Evolutionary conservation across 305 asterid species (phyloP).

Genomic region (Fraxinus greggii): DNA sequence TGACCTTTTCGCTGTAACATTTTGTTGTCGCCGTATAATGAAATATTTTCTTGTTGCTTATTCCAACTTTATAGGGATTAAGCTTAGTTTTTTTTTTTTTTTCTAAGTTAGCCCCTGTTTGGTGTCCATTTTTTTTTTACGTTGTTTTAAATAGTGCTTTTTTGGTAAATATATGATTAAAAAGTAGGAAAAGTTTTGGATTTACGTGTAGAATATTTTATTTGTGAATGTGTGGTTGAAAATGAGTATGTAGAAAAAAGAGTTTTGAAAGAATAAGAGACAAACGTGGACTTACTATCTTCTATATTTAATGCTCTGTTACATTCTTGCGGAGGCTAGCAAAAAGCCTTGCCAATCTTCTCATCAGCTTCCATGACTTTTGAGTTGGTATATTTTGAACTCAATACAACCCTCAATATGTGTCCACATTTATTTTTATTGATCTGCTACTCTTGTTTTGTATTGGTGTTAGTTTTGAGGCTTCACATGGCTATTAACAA

Average conservation of each 20-base stretch:
- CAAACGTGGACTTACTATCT: background rate
- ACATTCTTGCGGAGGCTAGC: background rate
- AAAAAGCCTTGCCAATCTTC: background rate
- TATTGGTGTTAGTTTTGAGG: background rate
- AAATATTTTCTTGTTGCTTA: background rate
- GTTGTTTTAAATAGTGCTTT: no score
- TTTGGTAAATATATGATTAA: no score
- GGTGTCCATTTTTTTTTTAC: no score
- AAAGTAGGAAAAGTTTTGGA: no score
- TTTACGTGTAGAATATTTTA: no score
- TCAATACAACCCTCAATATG: background rate
- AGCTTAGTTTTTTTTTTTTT: background rate
- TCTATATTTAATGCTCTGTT: background rate
- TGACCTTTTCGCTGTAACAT: background rate
- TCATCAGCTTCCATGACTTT: background rate
- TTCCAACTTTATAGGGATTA: background rate
- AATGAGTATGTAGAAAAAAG: no score
- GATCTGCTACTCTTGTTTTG: background rate
- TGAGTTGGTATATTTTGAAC: background rate
- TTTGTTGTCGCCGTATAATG: background rate
- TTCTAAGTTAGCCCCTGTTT: no score
- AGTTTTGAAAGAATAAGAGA: no score
- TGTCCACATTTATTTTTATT: background rate
- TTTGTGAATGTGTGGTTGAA: no score
- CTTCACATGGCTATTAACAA: background rate